Percentiles rank a stretch among this genome's conserved stretches.
Conservation (phyloP, 2,329 filamentous ascomycete genomes). For the Hypoxylon sp. region DNA sequence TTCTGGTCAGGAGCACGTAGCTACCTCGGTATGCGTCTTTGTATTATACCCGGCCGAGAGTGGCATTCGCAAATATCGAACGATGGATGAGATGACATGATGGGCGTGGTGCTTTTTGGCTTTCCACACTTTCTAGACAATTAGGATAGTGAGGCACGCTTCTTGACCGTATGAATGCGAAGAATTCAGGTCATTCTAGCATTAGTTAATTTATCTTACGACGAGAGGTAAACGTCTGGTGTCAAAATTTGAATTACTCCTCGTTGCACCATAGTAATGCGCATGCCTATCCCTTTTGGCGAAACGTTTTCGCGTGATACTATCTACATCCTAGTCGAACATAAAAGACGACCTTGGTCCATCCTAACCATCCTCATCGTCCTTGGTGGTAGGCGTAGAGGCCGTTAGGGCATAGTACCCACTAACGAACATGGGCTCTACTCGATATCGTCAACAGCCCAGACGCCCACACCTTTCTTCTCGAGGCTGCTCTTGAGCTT, state of each 20-base stretch:
- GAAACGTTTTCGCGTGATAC: conserved; percentile 9
- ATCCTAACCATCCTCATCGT: not conserved
- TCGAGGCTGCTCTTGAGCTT: conserved; percentile 66
- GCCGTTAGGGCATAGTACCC: not conserved
- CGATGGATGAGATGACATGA: conserved; percentile 22
- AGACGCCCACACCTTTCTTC: conserved; percentile 66
- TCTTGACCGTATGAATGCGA: conserved; percentile 4
- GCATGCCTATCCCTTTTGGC: conserved; percentile 10
- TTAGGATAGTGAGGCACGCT: conserved; percentile 26
- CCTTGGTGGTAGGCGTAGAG: not conserved
- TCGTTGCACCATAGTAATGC: conserved; percentile 3
- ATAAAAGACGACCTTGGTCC: not conserved
- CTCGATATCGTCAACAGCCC: conserved; percentile 65
- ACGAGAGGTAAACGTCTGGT: not conserved
- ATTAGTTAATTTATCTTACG: conserved; percentile 12
- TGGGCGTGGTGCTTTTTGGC: conserved; percentile 21
- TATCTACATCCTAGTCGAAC: conserved; percentile 18
- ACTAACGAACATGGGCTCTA: conserved; percentile 47
- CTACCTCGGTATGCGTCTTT: conserved; percentile 21
- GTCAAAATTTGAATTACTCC: not conserved
- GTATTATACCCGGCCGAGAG: conserved; percentile 40
- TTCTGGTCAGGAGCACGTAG: conserved; percentile 16
- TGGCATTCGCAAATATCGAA: conserved; percentile 23
- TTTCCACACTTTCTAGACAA: conserved; percentile 11
- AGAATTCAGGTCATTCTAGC: conserved; percentile 11